Evolutionary conservation across 2,329 filamentous ascomycete species (phyloP), one percentile per base, ranked within the genome.

Genomic region (Penicillium sp.): DNA sequence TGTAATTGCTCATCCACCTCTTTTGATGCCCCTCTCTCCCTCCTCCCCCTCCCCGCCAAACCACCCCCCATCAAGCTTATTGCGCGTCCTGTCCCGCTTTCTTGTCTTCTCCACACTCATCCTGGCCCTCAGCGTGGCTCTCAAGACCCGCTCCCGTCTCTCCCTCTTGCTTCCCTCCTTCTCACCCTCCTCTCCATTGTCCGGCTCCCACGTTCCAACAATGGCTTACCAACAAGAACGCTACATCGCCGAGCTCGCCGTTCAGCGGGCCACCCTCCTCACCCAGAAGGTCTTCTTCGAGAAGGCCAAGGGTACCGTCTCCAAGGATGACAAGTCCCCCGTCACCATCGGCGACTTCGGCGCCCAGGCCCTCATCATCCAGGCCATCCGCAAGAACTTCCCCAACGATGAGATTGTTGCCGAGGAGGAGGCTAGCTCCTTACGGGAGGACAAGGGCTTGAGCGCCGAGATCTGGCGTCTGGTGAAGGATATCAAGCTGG

Each of bases 281-380:
- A 93, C 90, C 55, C 90, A 91, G 77, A 85, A 85, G 64, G 90
- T 93, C 74, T 91, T 91, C 82, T 83, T 93, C 80, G 90, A 94
- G 70, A 95, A 94, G 79, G 90, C 92, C 71, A 98, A 98, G 81
- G 94, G 94, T 70, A 97, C 95, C 49, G 84, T 97, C 55, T 90
- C 89, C 76, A 99, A 99, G 82, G 89, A 92, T 78, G 95, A 99
- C 83, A 92, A 92, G 75, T 97, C 93, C 10, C 95, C 95, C 67
- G 95, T 99, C 71, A 99, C 95, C 19, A 95, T 98, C 71, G 95
- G 94, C 76, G 95, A 99, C 81, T 98, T 97, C 77, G 95, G 95
- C 73, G 96, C 95, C 40, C 95, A 99, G 82, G 93, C 95, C 35
- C 87, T 99, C 67, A 97, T 99, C 79, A 97, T 98, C 73, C 85